A percentile compares a stretch with the other conserved stretches of the same genome.
Evolutionary conservation across 768 basidiomycete species (phyloP).

Genomic region (Suillus decipiens): DNA sequence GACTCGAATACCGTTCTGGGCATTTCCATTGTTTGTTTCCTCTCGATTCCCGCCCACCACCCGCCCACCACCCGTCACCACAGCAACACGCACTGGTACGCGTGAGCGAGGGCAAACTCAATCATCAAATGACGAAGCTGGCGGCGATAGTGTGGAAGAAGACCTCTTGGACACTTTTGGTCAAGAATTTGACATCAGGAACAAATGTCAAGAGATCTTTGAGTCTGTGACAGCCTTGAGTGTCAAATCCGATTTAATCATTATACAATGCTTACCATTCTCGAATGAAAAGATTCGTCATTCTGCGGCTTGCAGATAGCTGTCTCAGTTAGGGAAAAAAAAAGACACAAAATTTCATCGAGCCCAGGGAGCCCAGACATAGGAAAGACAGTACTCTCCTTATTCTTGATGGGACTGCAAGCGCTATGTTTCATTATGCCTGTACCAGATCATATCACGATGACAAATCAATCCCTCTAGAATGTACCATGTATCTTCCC

Average conservation of each 20-base stretch:
- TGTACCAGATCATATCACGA: neutral
- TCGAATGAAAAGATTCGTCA: neutral
- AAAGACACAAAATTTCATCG: neutral
- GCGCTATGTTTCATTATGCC: neutral
- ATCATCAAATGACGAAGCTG: neutral
- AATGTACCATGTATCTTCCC: no score
- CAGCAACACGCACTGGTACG: neutral
- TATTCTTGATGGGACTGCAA: neutral
- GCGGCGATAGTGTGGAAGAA: neutral
- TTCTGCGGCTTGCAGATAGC: neutral
- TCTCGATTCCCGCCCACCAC: neutral
- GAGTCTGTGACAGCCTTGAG: neutral
- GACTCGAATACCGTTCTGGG: slow-evolving; percentile 21
- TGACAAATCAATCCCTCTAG: no score
- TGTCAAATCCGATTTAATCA: neutral
- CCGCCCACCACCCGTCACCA: neutral
- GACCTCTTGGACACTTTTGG: neutral
- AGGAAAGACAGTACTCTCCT: neutral
- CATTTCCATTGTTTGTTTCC: neutral
- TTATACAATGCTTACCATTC: neutral
- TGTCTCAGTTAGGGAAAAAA: neutral
- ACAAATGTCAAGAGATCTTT: neutral
- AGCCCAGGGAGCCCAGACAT: neutral
- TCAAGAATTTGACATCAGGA: neutral
- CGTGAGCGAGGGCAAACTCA: neutral